Evolutionary conservation across 352 stramenopile genomes (phyloP).

Genomic region (Globisporangium uncinulatum): DNA sequence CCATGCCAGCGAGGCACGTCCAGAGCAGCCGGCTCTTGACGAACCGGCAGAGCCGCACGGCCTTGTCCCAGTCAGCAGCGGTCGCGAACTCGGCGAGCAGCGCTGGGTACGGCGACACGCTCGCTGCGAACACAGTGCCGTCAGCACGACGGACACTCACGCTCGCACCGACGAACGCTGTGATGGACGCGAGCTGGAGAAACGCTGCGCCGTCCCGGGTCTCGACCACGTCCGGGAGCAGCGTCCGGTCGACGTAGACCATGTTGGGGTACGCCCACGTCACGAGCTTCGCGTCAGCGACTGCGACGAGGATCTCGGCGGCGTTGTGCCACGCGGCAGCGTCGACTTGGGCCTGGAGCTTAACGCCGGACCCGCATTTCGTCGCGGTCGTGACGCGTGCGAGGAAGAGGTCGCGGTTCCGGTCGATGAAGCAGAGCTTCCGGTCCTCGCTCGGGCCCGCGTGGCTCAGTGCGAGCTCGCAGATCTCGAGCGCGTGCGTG

Average conservation of each 20-base stretch:
- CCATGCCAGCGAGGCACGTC: constrained; percentile 89
- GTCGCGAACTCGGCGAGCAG: constrained; percentile 87
- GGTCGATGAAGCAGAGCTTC: constrained; percentile 87
- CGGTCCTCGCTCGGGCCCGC: constrained; percentile 66
- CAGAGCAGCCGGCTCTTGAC: constrained; percentile 88
- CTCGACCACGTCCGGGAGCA: constrained; percentile 78
- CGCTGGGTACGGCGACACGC: constrained; percentile 71
- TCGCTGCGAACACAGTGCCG: constrained; percentile 77
- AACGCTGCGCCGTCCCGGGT: constrained; percentile 74
- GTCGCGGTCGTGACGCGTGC: constrained; percentile 29
- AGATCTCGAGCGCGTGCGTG: constrained; percentile 71
- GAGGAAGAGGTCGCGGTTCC: constrained; percentile 85
- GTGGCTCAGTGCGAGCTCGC: constrained; percentile 80
- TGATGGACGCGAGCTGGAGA: constrained; percentile 81
- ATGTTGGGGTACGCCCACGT: constrained; percentile 91
- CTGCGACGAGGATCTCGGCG: constrained; percentile 83
- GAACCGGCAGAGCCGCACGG: constrained; percentile 88
- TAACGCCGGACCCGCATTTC: constrained; percentile 48
- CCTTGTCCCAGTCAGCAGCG: constrained; percentile 86
- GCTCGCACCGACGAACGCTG: constrained; percentile 79
- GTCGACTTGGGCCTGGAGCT: constrained; percentile 90
- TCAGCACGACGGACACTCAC: constrained; percentile 86
- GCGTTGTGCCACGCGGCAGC: constrained; percentile 87
- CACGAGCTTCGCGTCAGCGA: constrained; percentile 86
- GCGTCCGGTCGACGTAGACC: constrained; percentile 89